phyloP scores from a whole-genome alignment of 352 stramenopile species.

The Phytophthora lateralis region DNA sequence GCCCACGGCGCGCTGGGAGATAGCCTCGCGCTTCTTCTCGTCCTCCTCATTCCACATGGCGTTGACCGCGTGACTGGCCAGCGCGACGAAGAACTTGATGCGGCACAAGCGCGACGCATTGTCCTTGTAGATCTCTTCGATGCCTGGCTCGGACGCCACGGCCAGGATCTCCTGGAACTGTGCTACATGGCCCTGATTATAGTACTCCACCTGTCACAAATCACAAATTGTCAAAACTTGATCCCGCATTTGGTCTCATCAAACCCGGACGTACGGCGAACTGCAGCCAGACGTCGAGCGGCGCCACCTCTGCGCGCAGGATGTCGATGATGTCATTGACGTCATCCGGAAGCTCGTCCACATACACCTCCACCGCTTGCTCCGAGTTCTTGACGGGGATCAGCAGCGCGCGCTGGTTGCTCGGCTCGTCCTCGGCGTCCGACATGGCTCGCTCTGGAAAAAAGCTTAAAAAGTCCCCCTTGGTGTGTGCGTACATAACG shows the following conservation, averaged over 20 bases:
- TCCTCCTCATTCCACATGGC: constrained; percentile 91
- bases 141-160: constrained; percentile 79
- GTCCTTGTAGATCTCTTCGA: constrained; percentile 91
- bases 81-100: constrained; percentile 91
- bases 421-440: constrained; percentile 42
- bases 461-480: constrained; percentile 9
- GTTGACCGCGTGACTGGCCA: constrained; percentile 86
- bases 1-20: constrained; percentile 79
- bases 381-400: constrained; percentile 92
- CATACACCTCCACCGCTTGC: constrained; percentile 90
- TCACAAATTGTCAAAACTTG: constrained; percentile 8
- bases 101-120: constrained; percentile 81
- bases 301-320: constrained; percentile 88
- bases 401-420: constrained; percentile 73
- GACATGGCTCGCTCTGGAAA: constrained; percentile 28
- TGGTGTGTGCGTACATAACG: not conserved
- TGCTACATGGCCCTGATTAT: constrained; percentile 78
- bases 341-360: constrained; percentile 89
- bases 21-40: constrained; percentile 84
- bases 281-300: constrained; percentile 91
- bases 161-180: constrained; percentile 89
- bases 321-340: constrained; percentile 94
- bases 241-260: not conserved
- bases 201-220: constrained; percentile 78
- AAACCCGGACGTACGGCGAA: constrained; percentile 73